Evolutionary conservation across 768 basidiomycete species (phyloP).

Genomic region (Pulveroboletus sp.): DNA sequence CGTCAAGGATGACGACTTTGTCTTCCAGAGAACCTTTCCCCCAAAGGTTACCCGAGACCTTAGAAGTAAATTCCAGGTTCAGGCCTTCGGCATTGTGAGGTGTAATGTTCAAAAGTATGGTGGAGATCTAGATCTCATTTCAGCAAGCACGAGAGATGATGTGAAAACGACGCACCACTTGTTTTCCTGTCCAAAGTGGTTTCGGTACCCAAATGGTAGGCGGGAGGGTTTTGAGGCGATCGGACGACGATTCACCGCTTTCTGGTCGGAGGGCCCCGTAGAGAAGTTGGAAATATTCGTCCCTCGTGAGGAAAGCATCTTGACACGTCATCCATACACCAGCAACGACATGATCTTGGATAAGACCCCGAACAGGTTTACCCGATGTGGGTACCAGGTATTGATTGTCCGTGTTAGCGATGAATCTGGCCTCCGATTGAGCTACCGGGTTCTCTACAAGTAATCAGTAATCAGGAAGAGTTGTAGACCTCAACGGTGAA

Average conservation of each 20-base stretch:
- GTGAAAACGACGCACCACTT: constrained; percentile 63
- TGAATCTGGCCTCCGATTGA: constrained; percentile 87
- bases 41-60: constrained; percentile 87
- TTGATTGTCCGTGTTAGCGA: constrained; percentile 97
- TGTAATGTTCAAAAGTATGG: constrained; percentile 87
- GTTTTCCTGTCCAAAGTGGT: constrained; percentile 96
- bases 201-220: constrained; percentile 90
- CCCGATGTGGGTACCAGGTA: constrained; percentile 99
- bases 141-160: not conserved
- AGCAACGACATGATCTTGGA: constrained; percentile 98
- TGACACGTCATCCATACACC: constrained; percentile 99
- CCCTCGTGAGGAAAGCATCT: constrained; percentile 90
- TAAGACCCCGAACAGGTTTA: constrained; percentile 93
- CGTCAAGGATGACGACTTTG: constrained; percentile 85
- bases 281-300: constrained; percentile 93
- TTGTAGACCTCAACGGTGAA: not conserved
- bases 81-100: constrained; percentile 75
- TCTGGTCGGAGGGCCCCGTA: constrained; percentile 94
- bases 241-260: constrained; percentile 54
- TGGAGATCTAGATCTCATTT: constrained; percentile 74
- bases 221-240: constrained; percentile 73
- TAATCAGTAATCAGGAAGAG: not conserved
- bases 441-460: constrained; percentile 85
- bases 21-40: constrained; percentile 76
- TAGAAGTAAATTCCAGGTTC: constrained; percentile 80